A percentile compares a stretch with the other conserved stretches of the same genome.
Conservation (phyloP, 441 rosid species). For the Populus hybrid region DNA sequence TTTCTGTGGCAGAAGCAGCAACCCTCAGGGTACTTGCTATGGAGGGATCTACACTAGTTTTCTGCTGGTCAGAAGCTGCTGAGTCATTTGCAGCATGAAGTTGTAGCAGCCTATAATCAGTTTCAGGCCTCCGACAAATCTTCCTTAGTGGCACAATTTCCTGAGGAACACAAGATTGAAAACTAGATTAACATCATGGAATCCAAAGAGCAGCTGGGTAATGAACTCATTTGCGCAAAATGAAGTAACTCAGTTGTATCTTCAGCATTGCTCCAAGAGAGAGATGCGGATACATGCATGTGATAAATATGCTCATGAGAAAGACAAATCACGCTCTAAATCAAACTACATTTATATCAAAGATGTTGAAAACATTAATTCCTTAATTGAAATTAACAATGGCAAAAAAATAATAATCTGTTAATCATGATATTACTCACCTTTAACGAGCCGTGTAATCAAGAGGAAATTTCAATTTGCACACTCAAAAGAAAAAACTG, state of each 20-base stretch:
- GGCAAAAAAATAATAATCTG: not conserved
- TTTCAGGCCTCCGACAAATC: conserved; percentile 94
- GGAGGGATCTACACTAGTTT: conserved; percentile 32
- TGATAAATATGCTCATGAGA: not conserved
- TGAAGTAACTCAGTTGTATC: not conserved
- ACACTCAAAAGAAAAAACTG: not conserved
- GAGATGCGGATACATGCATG: not conserved
- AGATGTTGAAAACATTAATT: not conserved
- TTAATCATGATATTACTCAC: not conserved
- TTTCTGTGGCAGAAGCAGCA: conserved; percentile 23
- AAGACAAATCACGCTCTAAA: not conserved
- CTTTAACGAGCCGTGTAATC: not conserved
- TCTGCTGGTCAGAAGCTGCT: conserved; percentile 40
- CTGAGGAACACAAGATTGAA: conserved; percentile 34
- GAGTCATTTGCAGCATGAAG: conserved; percentile 65
- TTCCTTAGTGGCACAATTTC: conserved; percentile 93
- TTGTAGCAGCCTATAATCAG: conserved; percentile 90
- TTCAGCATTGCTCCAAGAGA: not conserved
- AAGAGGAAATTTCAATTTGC: not conserved
- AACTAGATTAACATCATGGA: not conserved
- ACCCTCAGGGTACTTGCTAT: conserved; percentile 18
- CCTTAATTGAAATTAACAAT: not conserved
- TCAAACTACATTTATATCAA: not conserved
- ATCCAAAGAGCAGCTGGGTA: not conserved
- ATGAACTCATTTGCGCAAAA: not conserved